Percentiles rank a stretch among this genome's conserved stretches.
phyloP scores from a whole-genome alignment of 768 basidiomycete genomes.

The Tylopilus balloui region DNA sequence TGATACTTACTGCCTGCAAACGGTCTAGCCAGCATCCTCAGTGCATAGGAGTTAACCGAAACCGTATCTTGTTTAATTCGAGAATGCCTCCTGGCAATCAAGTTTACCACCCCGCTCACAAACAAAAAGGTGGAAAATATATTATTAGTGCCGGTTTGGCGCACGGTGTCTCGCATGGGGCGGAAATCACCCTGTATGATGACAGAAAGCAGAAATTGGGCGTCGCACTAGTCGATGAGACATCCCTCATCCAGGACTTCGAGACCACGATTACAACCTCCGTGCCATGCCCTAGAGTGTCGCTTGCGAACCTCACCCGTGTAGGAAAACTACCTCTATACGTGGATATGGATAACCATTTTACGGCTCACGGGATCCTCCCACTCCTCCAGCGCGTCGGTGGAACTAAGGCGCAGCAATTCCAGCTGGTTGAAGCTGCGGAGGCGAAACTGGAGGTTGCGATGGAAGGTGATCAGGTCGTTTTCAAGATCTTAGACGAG shows the following conservation, averaged over 20 bases:
- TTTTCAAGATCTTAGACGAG: conserved; percentile 8
- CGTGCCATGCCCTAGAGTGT: background rate
- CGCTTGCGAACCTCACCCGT: conserved; percentile 1
- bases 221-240: conserved; percentile 3
- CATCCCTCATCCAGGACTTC: conserved; percentile 11
- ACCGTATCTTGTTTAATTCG: conserved; percentile 16
- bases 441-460: conserved; percentile 1
- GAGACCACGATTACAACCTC: conserved; percentile 4
- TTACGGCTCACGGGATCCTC: background rate
- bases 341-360: background rate
- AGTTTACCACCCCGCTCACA: conserved; percentile 2
- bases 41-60: conserved; percentile 24
- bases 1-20: background rate
- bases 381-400: background rate
- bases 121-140: background rate
- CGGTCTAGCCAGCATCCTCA: conserved; percentile 27
- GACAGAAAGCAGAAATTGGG: background rate
- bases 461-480: background rate
- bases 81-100: conserved; percentile 11
- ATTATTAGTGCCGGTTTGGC: conserved; percentile 26
- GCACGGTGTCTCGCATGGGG: conserved; percentile 21
- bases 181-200: conserved; percentile 21
- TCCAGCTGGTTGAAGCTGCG: background rate
- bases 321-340: conserved; percentile 3
- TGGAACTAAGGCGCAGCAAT: background rate